Base-by-base conservation (phyloP, 2,329 filamentous ascomycete species). In the Talaromyces sp. region DNA sequence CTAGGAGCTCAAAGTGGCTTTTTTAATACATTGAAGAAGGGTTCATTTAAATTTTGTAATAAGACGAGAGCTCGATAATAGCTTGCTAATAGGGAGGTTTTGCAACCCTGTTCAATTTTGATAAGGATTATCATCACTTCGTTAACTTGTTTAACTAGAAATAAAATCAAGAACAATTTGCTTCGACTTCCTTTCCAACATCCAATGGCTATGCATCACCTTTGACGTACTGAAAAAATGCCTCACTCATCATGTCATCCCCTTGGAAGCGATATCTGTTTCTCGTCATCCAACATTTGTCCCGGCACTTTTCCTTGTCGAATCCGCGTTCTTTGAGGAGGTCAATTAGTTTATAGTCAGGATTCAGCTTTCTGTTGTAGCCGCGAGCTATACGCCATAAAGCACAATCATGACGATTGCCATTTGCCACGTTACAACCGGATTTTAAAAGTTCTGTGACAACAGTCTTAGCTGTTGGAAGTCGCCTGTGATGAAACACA, bases 391-490 rank as follows among this genome's bases (percentile, higher is more conserved):
- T 36, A 25, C 17, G 53, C 53, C n/a, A 39, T 27, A 55, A 19
- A 55, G 30, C 28, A 42, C 57, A 53, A 30, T 32, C 47, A 30
- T 59, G 57, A 19, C 17, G 25, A 59, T 19, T 27, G 17, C 57
- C 57, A 42, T 59, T 59, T 42, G 49, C 32, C 10, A 59, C 49
- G 13, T 59, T 59, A 6, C 49, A 54, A 44, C 57, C 57, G 17
- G 25, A 59, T 17, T 32, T 10, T 13, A 59, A 27, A 25, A 59
- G 57, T 22, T 42, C 28, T 10, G 4, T 42, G 15, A 59, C 49
- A n/a, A 53, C 17, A 15, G 10, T 6, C 22, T n/a, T 28, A 32
- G 51, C 25, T 27, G 32, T 22, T 17, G 22, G 10, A 8, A 30
- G 15, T 15, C 2, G 51, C 25, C 7, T 10, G 15, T 28, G 19